Evolutionary conservation across 208 protist species (phyloP).

Genomic region (Trichomonas vaginalis): DNA sequence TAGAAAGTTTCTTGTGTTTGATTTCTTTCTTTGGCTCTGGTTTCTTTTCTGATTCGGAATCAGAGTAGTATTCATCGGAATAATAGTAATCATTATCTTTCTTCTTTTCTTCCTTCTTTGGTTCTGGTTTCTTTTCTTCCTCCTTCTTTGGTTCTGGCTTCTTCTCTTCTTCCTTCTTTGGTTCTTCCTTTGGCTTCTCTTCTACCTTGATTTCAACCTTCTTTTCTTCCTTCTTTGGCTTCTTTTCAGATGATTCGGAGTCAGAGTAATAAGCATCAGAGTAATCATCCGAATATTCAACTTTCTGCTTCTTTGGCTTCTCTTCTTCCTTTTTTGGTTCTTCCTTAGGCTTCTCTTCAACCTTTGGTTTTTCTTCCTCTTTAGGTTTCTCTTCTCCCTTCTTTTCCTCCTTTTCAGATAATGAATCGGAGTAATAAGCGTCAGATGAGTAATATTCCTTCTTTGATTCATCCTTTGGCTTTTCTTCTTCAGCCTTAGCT

Average conservation of each 20-base stretch:
- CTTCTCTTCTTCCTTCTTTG: neutral
- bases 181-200: neutral
- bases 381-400: no score
- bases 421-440: neutral
- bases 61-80: neutral
- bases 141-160: neutral
- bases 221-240: no score
- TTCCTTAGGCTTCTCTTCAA: neutral
- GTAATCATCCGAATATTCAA: no score
- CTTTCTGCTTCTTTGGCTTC: no score
- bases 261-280: no score
- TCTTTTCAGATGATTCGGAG: no score
- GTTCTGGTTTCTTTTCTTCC: neutral
- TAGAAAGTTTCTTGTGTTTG: neutral
- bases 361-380: no score
- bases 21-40: neutral
- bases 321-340: neutral
- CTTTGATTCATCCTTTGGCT: no score
- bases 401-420: neutral
- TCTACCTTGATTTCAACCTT: neutral
- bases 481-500: no score
- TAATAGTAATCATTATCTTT: neutral
- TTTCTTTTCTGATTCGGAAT: neutral
- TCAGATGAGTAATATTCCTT: no score
- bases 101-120: neutral